phyloP scores from a whole-genome alignment of 2,329 filamentous ascomycete species.

The Alternaria brassicae region DNA sequence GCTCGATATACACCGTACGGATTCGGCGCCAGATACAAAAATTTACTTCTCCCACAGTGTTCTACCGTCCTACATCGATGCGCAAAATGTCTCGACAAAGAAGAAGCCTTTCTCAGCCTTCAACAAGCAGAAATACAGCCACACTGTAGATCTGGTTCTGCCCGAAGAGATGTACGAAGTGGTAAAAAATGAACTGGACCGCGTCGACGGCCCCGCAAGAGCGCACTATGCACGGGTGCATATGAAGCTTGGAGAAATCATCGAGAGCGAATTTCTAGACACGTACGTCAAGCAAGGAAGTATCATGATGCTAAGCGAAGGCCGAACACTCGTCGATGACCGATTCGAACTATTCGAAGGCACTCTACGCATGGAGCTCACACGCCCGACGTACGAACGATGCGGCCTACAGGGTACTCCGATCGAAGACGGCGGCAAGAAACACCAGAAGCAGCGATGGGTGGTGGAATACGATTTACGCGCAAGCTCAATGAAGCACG shows the following conservation, averaged over 20 bases:
- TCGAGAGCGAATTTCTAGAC: constrained; percentile 80
- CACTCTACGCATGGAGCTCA: constrained; percentile 75
- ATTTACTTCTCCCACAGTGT: constrained; percentile 75
- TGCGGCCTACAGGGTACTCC: constrained; percentile 80
- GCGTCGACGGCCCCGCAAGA: constrained; percentile 38
- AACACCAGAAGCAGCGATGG: constrained; percentile 75
- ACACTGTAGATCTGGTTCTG: constrained; percentile 76
- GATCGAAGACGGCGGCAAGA: constrained; percentile 63
- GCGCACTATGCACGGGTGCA: constrained; percentile 71
- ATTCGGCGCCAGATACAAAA: constrained; percentile 60
- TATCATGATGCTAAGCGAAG: constrained; percentile 83
- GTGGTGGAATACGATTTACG: constrained; percentile 80
- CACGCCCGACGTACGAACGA: constrained; percentile 81
- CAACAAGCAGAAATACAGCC: constrained; percentile 68
- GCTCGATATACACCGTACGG: constrained; percentile 45
- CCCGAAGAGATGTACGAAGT: constrained; percentile 67
- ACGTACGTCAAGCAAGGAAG: constrained; percentile 84
- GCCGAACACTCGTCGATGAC: constrained; percentile 72
- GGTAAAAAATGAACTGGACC: constrained; percentile 62
- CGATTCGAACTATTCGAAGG: constrained; percentile 75
- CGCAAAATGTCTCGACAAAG: constrained; percentile 62
- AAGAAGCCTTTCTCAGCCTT: constrained; percentile 79
- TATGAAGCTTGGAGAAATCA: constrained; percentile 74
- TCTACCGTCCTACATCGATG: constrained; percentile 72
- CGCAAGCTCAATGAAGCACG: constrained; percentile 76